Conservation (phyloP, 2,329 filamentous ascomycete genomes). For the Fusarium domesticum region DNA sequence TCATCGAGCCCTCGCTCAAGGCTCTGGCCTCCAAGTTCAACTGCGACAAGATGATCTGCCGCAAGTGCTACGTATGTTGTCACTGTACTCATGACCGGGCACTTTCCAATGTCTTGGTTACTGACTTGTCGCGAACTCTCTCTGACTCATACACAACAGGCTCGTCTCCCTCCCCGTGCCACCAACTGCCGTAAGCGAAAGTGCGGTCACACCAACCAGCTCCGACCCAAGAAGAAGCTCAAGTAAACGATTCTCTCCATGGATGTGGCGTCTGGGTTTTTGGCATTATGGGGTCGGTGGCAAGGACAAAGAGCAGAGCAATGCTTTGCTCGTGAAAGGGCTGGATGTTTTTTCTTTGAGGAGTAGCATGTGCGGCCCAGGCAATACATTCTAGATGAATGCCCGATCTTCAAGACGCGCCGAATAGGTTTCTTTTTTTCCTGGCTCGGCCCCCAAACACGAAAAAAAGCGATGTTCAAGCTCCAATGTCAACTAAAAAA, state of each 20-base stretch:
- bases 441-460: no score
- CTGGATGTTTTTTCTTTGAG: slow-evolving; percentile 39
- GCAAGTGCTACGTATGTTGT: slow-evolving; percentile 95
- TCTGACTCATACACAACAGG: slow-evolving; percentile 39
- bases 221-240: slow-evolving; percentile 99
- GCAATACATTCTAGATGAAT: slow-evolving; percentile 39
- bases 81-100: background rate
- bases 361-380: slow-evolving; percentile 37
- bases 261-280: slow-evolving; percentile 47
- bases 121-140: no score
- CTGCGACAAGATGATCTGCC: slow-evolving; percentile 99
- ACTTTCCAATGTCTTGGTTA: no score
- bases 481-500: no score
- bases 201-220: slow-evolving; percentile 99
- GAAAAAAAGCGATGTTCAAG: no score
- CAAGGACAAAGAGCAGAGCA: slow-evolving; percentile 31
- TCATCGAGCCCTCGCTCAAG: slow-evolving; percentile 99
- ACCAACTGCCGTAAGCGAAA: slow-evolving; percentile 99
- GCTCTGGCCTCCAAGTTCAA: slow-evolving; percentile 99
- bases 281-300: slow-evolving; percentile 39
- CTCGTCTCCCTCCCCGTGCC: slow-evolving; percentile 91
- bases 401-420: slow-evolving; percentile 28
- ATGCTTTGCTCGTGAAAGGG: slow-evolving; percentile 34
- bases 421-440: slow-evolving; percentile 12
- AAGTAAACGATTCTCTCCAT: slow-evolving; percentile 56